Base-by-base conservation (phyloP, 345 rosid genomes). In the Salix brachista region DNA sequence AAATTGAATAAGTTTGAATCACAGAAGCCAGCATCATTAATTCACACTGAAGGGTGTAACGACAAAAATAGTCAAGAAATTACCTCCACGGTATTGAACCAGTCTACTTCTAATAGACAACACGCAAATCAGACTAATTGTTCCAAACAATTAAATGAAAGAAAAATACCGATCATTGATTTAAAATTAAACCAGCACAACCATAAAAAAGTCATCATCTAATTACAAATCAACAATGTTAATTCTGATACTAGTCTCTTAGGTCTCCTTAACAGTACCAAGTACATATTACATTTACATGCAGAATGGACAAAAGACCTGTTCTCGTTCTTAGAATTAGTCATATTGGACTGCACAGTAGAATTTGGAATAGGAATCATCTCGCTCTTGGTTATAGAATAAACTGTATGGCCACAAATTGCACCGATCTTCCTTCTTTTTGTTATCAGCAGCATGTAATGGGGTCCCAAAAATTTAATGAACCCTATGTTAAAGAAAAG, bases 261-360 rank as follows among this genome's bases (percentile, higher is more conserved):
- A 75, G 58, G 80, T 83, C 84, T 76, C 85, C 78, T 83, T 72
- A 90, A 71, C 75, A 81, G 87, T 85, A 81, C 89, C 85, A 80
- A 85, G 88, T 80, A 88, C 91, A 89, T 66, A 78, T 84, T 86
- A 91, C 94, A 88, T 86, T 89, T 91, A 93, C 98, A 91, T 83
- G 90, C 88, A 89, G 85, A 89, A 90, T 87, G 80, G 83, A 92
- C 94, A 86, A 90, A 96, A 89, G 90, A 96, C 99, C 98, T 96
- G 89, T 93, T 96, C 88, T 96, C 99, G 77, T 91, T 86, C 89
- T 88, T 92, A 93, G 97, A 89, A 86, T 85, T 82, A 93, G 90
- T 89, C 94, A 90, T 84, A 90, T 85, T 89, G 83, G 92, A 85
- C 73, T 78, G 95, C 84, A 88, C 88, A 79, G 92, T 75, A 62